A percentile compares a stretch with the other conserved stretches of the same genome.
Conservation (phyloP, 805 yeast genomes). For the Candida loeiensis region DNA sequence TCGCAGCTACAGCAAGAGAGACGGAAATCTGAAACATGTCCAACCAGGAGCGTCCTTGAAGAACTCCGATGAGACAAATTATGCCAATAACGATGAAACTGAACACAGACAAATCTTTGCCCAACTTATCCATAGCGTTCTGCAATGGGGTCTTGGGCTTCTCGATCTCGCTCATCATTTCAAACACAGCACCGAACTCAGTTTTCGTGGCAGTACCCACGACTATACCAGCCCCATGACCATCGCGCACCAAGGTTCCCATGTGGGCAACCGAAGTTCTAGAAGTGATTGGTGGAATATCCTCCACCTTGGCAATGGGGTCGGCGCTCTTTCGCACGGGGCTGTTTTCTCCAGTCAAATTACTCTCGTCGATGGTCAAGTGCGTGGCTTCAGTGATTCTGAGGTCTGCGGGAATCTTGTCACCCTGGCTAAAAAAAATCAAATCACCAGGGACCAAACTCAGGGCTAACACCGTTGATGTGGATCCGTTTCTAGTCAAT, state of each 20-base stretch:
- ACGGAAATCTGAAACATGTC: slow-evolving; percentile 98
- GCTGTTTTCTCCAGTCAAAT: slow-evolving; percentile 90
- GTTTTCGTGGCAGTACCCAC: slow-evolving; percentile 86
- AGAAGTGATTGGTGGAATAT: slow-evolving; percentile 55
- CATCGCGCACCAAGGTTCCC: slow-evolving; percentile 97
- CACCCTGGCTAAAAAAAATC: slow-evolving; percentile 87
- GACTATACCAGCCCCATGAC: slow-evolving; percentile 91
- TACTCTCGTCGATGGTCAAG: slow-evolving; percentile 85
- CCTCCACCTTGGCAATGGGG: slow-evolving; percentile 31
- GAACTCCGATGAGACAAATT: slow-evolving; percentile 85
- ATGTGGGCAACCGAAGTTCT: slow-evolving; percentile 82
- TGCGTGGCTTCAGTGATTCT: slow-evolving; percentile 77
- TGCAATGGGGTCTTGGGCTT: slow-evolving; percentile 98
- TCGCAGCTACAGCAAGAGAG: slow-evolving; percentile 97
- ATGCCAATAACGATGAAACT: slow-evolving; percentile 85
- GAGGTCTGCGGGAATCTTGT: slow-evolving; percentile 93
- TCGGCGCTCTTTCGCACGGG: slow-evolving; percentile 71
- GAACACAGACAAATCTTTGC: slow-evolving; percentile 81
- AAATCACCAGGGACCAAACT: slow-evolving; percentile 94
- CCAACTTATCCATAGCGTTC: slow-evolving; percentile 90
- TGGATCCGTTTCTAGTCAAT: slow-evolving; percentile 74
- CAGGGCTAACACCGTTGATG: slow-evolving; percentile 80
- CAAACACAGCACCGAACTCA: slow-evolving; percentile 91
- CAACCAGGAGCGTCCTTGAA: slow-evolving; percentile 92
- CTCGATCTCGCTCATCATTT: slow-evolving; percentile 91